Evolutionary conservation across 2,329 filamentous ascomycete species (phyloP).

Genomic region (Zymoseptoria brevis): DNA sequence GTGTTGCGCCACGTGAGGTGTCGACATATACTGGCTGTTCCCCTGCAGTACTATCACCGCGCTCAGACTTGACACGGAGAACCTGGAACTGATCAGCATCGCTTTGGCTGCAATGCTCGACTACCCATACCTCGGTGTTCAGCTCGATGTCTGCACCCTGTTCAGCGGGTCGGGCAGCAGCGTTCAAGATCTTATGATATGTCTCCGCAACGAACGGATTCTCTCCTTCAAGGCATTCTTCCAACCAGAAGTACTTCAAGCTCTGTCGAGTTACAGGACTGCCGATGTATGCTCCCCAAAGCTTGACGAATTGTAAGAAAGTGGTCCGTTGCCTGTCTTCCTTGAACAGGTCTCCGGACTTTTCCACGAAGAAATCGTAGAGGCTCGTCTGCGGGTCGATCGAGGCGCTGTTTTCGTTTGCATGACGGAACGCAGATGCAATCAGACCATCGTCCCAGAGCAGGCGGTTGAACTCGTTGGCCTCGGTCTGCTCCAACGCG

Average conservation of each 20-base stretch:
- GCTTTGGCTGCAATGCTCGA: background rate
- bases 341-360: slow-evolving; percentile 37
- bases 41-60: background rate
- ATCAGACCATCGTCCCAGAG: slow-evolving; percentile 58
- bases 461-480: slow-evolving; percentile 37
- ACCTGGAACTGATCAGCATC: background rate
- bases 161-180: slow-evolving; percentile 50
- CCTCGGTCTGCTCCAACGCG: slow-evolving; percentile 38
- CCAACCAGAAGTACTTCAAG: slow-evolving; percentile 68
- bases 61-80: background rate
- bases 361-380: slow-evolving; percentile 49
- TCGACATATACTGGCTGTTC: slow-evolving; percentile 29
- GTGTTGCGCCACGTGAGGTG: slow-evolving; percentile 37
- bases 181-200: slow-evolving; percentile 52
- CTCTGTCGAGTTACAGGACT: slow-evolving; percentile 57
- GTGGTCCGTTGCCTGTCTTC: slow-evolving; percentile 39
- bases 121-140: slow-evolving; percentile 28
- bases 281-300: slow-evolving; percentile 66
- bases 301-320: slow-evolving; percentile 49
- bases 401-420: slow-evolving; percentile 48
- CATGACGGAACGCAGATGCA: slow-evolving; percentile 58
- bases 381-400: slow-evolving; percentile 49
- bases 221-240: slow-evolving; percentile 67
- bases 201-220: slow-evolving; percentile 57
- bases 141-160: slow-evolving; percentile 50